phyloP scores from a whole-genome alignment of 148 eudicot species.

The Limonium bicolor region DNA sequence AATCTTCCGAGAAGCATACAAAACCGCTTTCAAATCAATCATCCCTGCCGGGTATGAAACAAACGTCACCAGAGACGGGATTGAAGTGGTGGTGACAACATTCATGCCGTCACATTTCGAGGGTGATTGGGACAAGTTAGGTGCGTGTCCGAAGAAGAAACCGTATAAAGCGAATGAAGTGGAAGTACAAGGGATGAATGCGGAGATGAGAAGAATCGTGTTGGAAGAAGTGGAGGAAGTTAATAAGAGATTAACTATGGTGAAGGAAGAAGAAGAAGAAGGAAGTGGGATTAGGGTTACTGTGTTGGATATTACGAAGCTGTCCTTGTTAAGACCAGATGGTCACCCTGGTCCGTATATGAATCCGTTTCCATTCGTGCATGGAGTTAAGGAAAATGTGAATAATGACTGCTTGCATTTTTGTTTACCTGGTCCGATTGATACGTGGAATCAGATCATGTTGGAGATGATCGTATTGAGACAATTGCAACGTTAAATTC shows the following conservation, averaged over 20 bases:
- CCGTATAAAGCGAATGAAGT: conserved; percentile 47
- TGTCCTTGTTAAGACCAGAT: conserved; percentile 73
- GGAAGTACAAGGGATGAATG: conserved; percentile 50
- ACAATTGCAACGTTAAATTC: too few relatives aligned
- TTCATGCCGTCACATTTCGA: conserved; percentile 87
- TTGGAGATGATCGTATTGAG: conserved; percentile 45
- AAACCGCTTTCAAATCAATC: conserved; percentile 44
- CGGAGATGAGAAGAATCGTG: conserved; percentile 47
- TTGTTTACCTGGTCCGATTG: conserved; percentile 87
- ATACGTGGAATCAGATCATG: conserved; percentile 88
- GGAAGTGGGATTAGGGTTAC: conserved; percentile 26
- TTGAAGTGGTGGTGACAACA: conserved; percentile 57
- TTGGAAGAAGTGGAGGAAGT: conserved; percentile 34
- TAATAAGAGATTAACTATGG: too few relatives aligned
- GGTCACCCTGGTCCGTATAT: conserved; percentile 91
- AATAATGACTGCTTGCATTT: conserved; percentile 92
- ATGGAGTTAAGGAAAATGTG: conserved; percentile 49
- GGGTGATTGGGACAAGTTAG: conserved; percentile 81
- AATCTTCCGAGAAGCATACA: conserved; percentile 50
- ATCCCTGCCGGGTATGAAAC: conserved; percentile 27
- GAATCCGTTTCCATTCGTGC: conserved; percentile 59
- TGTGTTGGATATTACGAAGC: conserved; percentile 58
- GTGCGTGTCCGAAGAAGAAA: conserved; percentile 63
- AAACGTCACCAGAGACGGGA: conserved; percentile 7
- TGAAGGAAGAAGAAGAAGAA: conserved; percentile 7